Evolutionary conservation across 2,329 filamentous ascomycete species (phyloP), one percentile per base, ranked within the genome.

Genomic region (Alternaria longipes): DNA sequence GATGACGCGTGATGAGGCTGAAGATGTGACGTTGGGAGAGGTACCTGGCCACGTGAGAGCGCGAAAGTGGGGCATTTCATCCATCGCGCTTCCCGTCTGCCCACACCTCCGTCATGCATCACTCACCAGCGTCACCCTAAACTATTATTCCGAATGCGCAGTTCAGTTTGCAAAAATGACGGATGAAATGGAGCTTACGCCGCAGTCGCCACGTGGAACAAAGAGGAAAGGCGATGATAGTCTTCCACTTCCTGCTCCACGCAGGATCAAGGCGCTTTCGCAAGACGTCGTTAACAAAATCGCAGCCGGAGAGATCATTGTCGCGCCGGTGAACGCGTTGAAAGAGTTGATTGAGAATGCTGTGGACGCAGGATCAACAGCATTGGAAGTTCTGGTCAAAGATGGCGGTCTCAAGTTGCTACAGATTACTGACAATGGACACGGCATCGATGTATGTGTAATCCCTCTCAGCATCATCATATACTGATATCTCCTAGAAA

Each of bases 221-320:
- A 79, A 79, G 60, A 66, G 78, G 42, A 78, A 77, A 62, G 75
- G 71, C 49, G 75, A 79, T 44, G 75, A 75, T 24, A 69, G 66
- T 52, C 59, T 76, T 45, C 67, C 73, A 36, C 72, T 76, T 59
- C 69, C 75, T n/a, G 72, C 78, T 26, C 80, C 78, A 40, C 78
- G 81, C 53, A 74, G 83, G 30, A 87, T 87, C 69, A 80, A 97
- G 89, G 91, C 94, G 14, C 86, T 99, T 26, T 92, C 97, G 73
- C 89, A 91, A 65, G 91, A 95, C 81, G 95, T 99, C 22, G 91
- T 99, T 67, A 99, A 98, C 84, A 99, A 98, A 79, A 99, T 99
- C 69, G 95, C 95, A 1, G 95, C 95, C 0, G 95, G 95, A 20
- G 95, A 99, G 79, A 99, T 99, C 72, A 99, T 99, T 62, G 93